Conservation (phyloP, 2,329 filamentous ascomycete species). For the Phialophora expanda region DNA sequence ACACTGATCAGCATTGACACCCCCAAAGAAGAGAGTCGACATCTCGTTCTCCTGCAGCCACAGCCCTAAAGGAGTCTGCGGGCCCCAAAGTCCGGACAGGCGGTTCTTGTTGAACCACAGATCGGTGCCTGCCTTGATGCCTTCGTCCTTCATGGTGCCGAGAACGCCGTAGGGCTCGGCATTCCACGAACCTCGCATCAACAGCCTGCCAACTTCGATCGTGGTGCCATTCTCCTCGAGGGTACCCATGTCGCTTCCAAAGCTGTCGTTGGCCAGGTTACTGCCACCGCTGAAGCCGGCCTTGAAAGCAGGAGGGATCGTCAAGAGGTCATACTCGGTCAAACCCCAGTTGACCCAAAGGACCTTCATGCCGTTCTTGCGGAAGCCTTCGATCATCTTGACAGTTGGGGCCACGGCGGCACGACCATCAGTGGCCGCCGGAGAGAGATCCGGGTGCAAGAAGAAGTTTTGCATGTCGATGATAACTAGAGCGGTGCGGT, state of each 20-base stretch:
- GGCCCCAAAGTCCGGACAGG: conserved; percentile 62
- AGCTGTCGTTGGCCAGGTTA: conserved; percentile 34
- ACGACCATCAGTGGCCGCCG: conserved; percentile 51
- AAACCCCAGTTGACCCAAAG: conserved; percentile 65
- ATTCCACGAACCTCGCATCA: conserved; percentile 62
- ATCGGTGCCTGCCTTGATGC: conserved; percentile 50
- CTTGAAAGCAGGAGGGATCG: conserved; percentile 57
- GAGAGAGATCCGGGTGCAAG: conserved; percentile 50
- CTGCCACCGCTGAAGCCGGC: conserved; percentile 52
- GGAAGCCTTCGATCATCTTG: conserved; percentile 52
- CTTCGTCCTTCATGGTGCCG: conserved; percentile 52
- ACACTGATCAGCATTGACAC: conserved; percentile 68
- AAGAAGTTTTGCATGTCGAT: conserved; percentile 62
- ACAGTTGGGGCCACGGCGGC: conserved; percentile 46
- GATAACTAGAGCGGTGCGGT: conserved; percentile 54
- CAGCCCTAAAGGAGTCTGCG: conserved; percentile 50
- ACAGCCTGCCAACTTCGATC: conserved; percentile 44
- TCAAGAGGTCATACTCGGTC: conserved; percentile 55
- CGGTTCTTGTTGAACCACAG: conserved; percentile 62
- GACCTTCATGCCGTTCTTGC: conserved; percentile 55
- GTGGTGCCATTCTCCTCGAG: conserved; percentile 21
- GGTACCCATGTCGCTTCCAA: conserved; percentile 25
- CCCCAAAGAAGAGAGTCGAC: conserved; percentile 60
- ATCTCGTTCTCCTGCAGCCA: conserved; percentile 49
- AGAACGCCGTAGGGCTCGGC: conserved; percentile 50